These are phyloP conservation scores for Hymenotorrendiella dingleyae DNA, from an alignment of 2,329 filamentous ascomycete genomes.

Conservation along the genomic window DNA sequence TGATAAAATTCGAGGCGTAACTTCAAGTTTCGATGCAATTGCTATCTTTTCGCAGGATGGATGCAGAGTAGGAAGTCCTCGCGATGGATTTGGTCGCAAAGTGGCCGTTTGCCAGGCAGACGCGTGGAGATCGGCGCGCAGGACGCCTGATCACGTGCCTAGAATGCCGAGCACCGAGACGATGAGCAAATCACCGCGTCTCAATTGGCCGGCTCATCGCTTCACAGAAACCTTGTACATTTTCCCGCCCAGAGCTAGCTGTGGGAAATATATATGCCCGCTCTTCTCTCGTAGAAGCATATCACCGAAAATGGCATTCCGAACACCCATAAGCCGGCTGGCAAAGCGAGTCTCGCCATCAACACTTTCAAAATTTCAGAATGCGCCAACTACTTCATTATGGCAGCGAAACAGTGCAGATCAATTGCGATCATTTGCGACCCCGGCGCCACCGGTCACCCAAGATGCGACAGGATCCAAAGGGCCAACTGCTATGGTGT, in stretches of 20 bases:
- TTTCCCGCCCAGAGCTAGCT: no score
- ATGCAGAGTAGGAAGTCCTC: neutral
- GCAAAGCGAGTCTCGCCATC: conserved; percentile 26
- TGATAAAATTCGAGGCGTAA: no score
- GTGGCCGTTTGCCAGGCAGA: no score
- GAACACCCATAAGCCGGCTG: conserved; percentile 30
- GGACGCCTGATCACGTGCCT: conserved; percentile 7
- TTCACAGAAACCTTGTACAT: no score
- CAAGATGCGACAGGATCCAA: conserved; percentile 65
- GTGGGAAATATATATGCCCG: neutral
- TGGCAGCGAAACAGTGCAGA: conserved; percentile 30
- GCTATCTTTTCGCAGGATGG: neutral
- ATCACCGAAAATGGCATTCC: conserved; percentile 38
- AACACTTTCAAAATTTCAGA: conserved; percentile 24
- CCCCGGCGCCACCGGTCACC: conserved; percentile 68
- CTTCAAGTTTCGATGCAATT: no score
- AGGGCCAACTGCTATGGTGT: conserved; percentile 95
- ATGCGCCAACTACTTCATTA: conserved; percentile 30
- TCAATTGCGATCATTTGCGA: conserved; percentile 47
- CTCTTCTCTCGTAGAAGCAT: neutral
- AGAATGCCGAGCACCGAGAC: no score
- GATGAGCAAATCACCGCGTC: no score
- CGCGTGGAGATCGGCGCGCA: neutral
- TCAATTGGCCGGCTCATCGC: no score
- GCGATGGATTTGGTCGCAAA: no score